Evolutionary conservation across 2,329 filamentous ascomycete species (phyloP).

Genomic region (Stagonosporopsis cucurbitacearum): DNA sequence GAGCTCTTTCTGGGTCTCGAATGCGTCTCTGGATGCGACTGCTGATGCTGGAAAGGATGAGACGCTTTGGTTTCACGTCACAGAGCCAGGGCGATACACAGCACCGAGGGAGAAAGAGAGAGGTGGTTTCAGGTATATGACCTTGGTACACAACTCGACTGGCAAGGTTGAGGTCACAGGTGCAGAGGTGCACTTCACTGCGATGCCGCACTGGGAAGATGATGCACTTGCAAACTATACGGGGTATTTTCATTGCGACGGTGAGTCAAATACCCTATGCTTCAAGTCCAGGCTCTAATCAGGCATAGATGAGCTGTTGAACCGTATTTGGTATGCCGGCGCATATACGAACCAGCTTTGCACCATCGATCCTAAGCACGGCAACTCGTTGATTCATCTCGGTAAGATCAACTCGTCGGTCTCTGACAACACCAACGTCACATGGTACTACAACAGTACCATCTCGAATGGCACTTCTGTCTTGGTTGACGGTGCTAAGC

Average conservation of each 20-base stretch:
- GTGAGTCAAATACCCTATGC: constrained; percentile 20
- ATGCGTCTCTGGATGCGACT: constrained; percentile 55
- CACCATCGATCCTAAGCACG: constrained; percentile 46
- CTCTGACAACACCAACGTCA: constrained; percentile 41
- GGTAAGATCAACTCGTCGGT: constrained; percentile 36
- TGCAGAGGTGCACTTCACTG: constrained; percentile 53
- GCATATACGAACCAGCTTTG: constrained; percentile 51
- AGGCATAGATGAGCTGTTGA: constrained; percentile 49
- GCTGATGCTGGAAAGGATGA: constrained; percentile 56
- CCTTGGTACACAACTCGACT: constrained; percentile 53
- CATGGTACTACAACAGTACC: constrained; percentile 53
- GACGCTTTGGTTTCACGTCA: constrained; percentile 56
- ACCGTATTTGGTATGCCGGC: constrained; percentile 55
- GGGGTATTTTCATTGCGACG: constrained; percentile 53
- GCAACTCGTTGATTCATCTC: constrained; percentile 48
- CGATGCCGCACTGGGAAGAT: constrained; percentile 52
- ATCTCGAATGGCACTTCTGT: constrained; percentile 49
- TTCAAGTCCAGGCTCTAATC: constrained; percentile 1
- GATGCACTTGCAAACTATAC: constrained; percentile 47
- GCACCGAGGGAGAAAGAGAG: constrained; percentile 52
- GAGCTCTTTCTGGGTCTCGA: constrained; percentile 58
- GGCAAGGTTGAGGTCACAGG: constrained; percentile 48
- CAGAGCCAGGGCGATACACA: constrained; percentile 50
- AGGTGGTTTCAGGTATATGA: constrained; percentile 57
- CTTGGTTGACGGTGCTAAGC: constrained; percentile 63